A percentile compares a stretch with the other conserved stretches of the same genome.
Conservation (phyloP, 805 yeast genomes). For the Yarrowia bubula region DNA sequence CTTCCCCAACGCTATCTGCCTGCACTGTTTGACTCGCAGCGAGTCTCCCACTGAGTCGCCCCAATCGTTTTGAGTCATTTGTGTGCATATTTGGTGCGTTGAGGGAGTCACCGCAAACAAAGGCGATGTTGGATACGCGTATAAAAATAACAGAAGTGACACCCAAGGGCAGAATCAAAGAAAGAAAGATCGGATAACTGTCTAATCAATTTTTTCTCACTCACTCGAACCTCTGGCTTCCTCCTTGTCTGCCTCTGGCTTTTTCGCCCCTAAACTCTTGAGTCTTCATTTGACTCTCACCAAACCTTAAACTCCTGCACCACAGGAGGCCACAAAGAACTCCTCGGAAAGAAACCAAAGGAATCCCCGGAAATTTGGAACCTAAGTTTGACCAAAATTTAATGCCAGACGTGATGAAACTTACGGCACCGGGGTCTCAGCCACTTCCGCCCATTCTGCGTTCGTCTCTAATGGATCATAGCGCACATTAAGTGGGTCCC, state of each 20-base stretch:
- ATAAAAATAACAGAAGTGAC: too few relatives aligned
- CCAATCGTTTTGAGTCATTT: slow-evolving; percentile 12
- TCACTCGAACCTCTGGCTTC: too few relatives aligned
- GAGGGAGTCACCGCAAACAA: not conserved
- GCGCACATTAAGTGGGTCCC: not conserved
- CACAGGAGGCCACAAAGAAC: not conserved
- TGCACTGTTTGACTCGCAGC: slow-evolving; percentile 12
- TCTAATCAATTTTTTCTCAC: not conserved
- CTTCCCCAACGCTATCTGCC: not conserved
- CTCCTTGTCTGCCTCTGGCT: not conserved
- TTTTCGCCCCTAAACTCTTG: not conserved
- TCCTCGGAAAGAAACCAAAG: slow-evolving; percentile 8
- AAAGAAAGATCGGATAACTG: not conserved
- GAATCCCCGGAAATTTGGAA: slow-evolving; percentile 11
- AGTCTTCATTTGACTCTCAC: not conserved
- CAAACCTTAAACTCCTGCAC: not conserved
- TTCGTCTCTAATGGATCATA: not conserved
- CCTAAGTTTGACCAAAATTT: not conserved
- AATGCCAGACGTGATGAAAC: slow-evolving; percentile 5
- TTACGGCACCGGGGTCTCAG: not conserved
- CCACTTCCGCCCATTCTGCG: not conserved
- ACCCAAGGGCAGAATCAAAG: not conserved
- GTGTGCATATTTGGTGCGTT: slow-evolving; percentile 6
- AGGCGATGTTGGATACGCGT: too few relatives aligned
- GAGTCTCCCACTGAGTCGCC: slow-evolving; percentile 13